These are phyloP conservation scores for Artemisia annua DNA, from an alignment of 129 eudicot species.

Conservation along the genomic window DNA sequence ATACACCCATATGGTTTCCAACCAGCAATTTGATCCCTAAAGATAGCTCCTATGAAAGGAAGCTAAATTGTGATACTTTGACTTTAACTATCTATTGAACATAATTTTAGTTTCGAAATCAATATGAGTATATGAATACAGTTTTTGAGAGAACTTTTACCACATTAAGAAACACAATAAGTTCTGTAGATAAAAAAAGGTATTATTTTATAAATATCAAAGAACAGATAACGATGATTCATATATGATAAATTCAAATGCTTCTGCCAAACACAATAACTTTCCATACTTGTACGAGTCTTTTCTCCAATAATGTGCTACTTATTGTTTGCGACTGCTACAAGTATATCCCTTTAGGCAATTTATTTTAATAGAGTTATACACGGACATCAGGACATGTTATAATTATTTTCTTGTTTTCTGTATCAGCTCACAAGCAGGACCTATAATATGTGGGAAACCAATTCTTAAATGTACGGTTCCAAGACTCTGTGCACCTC, in stretches of 20 bases:
- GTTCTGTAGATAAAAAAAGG: not conserved
- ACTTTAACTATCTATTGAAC: no score
- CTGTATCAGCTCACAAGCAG: conserved; percentile 62
- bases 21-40: conserved; percentile 5
- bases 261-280: no score
- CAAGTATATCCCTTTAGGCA: not conserved
- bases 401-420: not conserved
- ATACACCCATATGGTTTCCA: not conserved
- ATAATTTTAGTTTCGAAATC: not conserved
- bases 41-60: conserved; percentile 1
- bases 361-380: not conserved
- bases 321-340: not conserved
- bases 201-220: not conserved
- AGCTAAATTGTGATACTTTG: not conserved
- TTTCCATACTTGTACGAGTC: not conserved
- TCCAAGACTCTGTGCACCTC: conserved; percentile 68
- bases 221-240: not conserved
- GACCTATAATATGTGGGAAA: conserved; percentile 72
- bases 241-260: not conserved
- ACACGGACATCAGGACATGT: not conserved
- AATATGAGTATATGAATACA: not conserved
- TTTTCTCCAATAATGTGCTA: not conserved
- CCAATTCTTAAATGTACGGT: conserved; percentile 66
- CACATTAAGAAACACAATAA: not conserved
- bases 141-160: not conserved